Conservation (phyloP, 495 filamentous ascomycete species). For the Apiosordaria backusii region DNA sequence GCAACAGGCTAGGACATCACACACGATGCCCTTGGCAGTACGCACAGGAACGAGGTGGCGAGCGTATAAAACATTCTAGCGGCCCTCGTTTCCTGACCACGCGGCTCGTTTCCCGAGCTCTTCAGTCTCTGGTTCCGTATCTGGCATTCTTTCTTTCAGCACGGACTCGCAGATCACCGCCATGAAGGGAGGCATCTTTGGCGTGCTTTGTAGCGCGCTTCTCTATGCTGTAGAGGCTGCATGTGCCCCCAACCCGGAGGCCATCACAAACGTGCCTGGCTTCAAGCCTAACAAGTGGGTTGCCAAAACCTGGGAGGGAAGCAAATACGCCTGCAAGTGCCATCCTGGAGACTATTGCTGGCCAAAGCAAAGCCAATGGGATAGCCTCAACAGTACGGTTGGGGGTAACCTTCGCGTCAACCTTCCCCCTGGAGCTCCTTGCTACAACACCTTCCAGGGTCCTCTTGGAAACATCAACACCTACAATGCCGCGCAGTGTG, state of each 20-base stretch:
- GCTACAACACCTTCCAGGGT: conserved; percentile 40
- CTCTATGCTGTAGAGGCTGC: conserved; percentile 15
- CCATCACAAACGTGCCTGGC: not conserved
- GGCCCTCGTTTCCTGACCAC: not conserved
- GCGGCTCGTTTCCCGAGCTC: not conserved
- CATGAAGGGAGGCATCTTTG: conserved; percentile 20
- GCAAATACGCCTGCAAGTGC: conserved; percentile 44
- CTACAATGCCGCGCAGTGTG: conserved; percentile 39
- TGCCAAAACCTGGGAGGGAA: conserved; percentile 29
- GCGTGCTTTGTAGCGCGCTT: conserved; percentile 18
- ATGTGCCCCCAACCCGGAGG: not conserved
- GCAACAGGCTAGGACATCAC: not conserved
- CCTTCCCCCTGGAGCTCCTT: conserved; percentile 39
- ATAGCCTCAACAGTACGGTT: conserved; percentile 37
- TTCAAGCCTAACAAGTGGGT: conserved; percentile 19
- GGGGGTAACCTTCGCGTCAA: conserved; percentile 37
- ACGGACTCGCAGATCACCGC: conserved; percentile 2
- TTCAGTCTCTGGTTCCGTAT: not conserved
- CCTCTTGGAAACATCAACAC: conserved; percentile 38
- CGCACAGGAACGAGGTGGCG: too few species aligned
- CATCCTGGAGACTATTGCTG: conserved; percentile 41
- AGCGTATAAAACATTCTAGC: conserved; percentile 5
- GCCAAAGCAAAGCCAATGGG: conserved; percentile 36
- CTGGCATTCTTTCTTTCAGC: not conserved
- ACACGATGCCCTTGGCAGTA: not conserved